A percentile compares a stretch with the other conserved stretches of the same genome.
These are phyloP conservation scores for Akanthomyces dipterigenus DNA, from an alignment of 2,329 filamentous ascomycete genomes.

Conservation along the genomic window DNA sequence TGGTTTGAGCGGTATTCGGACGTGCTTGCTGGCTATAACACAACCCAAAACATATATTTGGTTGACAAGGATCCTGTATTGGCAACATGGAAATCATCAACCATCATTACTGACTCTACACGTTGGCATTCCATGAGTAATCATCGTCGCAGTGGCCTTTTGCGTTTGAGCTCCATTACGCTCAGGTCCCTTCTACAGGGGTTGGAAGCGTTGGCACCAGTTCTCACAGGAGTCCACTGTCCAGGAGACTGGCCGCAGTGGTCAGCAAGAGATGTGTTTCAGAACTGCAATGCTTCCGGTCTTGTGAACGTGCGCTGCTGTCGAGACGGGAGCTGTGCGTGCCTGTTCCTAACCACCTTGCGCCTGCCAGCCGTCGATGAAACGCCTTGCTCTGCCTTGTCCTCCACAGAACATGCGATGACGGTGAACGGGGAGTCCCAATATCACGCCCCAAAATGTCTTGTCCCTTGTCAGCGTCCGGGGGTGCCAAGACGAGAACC, in stretches of 20 bases:
- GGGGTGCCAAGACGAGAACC: not conserved
- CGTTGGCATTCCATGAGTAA: not conserved
- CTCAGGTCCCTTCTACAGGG: conserved; percentile 5
- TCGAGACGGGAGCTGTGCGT: not conserved
- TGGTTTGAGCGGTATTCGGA: not conserved
- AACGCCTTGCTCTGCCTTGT: not conserved
- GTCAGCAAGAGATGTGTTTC: conserved; percentile 6
- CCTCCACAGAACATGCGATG: not conserved
- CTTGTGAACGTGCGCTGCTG: not conserved
- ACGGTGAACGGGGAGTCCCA: not conserved
- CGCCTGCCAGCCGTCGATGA: not conserved
- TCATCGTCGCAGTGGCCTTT: not conserved
- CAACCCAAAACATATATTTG: not conserved
- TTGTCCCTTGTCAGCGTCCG: not conserved
- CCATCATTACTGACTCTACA: not conserved
- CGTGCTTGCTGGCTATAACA: not conserved
- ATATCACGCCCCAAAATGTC: not conserved
- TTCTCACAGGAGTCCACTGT: not conserved
- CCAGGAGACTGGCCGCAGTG: not conserved
- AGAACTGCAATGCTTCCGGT: not conserved
- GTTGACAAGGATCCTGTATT: not conserved
- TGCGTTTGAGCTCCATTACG: not conserved
- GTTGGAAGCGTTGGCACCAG: not conserved
- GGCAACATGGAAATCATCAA: not conserved
- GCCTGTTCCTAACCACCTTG: not conserved